Conservation (phyloP, 176 grass and related monocot genomes). For the Typha latifolia region DNA sequence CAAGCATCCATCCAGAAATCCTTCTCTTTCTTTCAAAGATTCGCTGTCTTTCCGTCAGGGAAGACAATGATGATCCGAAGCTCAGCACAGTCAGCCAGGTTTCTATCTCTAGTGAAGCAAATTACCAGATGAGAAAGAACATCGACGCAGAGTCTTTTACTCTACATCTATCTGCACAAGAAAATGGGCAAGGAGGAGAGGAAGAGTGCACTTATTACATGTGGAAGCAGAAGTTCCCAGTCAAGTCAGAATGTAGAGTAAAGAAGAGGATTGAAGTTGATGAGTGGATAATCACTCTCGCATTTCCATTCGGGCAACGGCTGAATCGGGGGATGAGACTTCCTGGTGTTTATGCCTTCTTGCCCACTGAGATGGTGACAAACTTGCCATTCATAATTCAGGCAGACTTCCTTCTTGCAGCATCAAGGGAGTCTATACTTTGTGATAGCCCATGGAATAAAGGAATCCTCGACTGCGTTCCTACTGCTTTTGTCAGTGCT, state of each 20-base stretch:
- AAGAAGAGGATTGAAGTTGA: conserved; percentile 53
- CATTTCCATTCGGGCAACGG: conserved; percentile 38
- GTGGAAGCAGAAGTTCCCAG: conserved; percentile 77
- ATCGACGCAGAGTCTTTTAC: conserved; percentile 48
- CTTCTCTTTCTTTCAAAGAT: conserved; percentile 71
- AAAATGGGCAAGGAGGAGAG: conserved; percentile 18
- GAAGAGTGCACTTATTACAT: conserved; percentile 59
- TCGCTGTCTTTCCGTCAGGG: conserved; percentile 35
- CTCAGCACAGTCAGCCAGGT: conserved; percentile 29
- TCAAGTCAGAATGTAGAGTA: conserved; percentile 43
- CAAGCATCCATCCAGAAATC: conserved; percentile 61
- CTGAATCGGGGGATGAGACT: conserved; percentile 27
- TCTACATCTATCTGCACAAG: conserved; percentile 40
- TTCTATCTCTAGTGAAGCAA: conserved; percentile 49
- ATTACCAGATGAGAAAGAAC: conserved; percentile 35
- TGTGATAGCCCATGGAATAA: conserved; percentile 64
- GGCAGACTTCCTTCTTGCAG: conserved; percentile 62
- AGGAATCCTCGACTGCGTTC: conserved; percentile 60
- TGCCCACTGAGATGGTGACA: conserved; percentile 71
- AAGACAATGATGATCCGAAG: conserved; percentile 13
- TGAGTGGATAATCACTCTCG: conserved; percentile 63
- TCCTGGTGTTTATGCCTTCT: conserved; percentile 55
- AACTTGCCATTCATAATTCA: conserved; percentile 71
- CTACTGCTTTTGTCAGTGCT: conserved; percentile 55
- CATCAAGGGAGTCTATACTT: conserved; percentile 55